Evolutionary conservation across 345 rosid genomes (phyloP), one percentile per base, ranked within the genome.

Genomic region (Draba incana): DNA sequence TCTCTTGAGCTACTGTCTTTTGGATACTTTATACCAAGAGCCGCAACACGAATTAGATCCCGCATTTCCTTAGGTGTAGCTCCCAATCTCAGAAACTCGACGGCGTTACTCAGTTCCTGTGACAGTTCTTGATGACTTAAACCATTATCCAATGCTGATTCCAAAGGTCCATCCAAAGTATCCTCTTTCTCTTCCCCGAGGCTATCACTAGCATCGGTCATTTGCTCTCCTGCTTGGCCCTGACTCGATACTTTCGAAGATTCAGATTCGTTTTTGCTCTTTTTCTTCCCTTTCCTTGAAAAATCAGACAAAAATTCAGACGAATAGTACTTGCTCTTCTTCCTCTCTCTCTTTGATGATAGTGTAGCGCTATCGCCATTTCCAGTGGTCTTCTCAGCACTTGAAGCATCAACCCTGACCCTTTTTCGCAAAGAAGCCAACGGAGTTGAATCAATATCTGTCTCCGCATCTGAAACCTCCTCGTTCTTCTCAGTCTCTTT

Each of bases 271-370:
- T 24, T 6, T 33, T 73, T 76, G 52, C 48, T 75, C 68, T 62
- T 67, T 60, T 37, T 81, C 43, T 61, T 75, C 10, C 45, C 57
- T 16, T 54, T 76, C 57, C 8, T 52, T 24, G 44, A 46, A 55
- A 84, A 61, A 72, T 69, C 81, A 0, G 74, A 68, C 42, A 85
- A 84, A 77, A 76, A 94, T 35, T 97, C 98, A 77, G 95, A 88
- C 8, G 88, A 87, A 15, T 89, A 57, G 74, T 94, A 94, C 75
- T 79, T 86, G 86, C 99, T 94, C 84, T 78, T 89, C 84, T 88
- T 94, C 79, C 97, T 82, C 71, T 89, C 92, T 72, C 99, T 84
- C 44, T 76, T 81, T 70, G 56, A 68, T 14, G 55, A 62, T 64
- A 35, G 82, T 30, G 47, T 24, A 12, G 57, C 5, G 46, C 63